Evolutionary conservation across 2,329 filamentous ascomycete species (phyloP), one percentile per base, ranked within the genome.

Genomic region (Trichophyton equinum): DNA sequence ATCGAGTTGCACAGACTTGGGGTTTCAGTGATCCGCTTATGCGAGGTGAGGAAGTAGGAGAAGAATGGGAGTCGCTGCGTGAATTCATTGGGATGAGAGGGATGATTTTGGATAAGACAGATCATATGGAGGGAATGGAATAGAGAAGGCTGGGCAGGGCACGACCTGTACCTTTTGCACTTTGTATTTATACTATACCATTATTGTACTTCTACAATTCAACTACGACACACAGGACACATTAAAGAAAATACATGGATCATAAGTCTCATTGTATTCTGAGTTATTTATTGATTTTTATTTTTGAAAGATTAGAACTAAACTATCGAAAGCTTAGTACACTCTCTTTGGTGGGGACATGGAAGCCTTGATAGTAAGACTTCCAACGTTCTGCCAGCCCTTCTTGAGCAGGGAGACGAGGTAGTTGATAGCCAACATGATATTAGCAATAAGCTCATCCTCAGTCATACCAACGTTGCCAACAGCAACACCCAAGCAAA

Each of bases 351-450:
- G 94, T 71, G 94, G 94, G 79, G 90, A 96, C 94, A 99, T 99
- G 83, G 89, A 89, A 81, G 94, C 94, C 89, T 99, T 99, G 85
- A 99, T 94, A 78, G 91, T 96, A 82, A 99, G 85, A 85, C 88
- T 94, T 78, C 94, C 94, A 75, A 99, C 94, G 86, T 99, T 99
- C 85, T 99, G 94, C 94, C 94, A 99, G 78, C 94, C 94, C 89
- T 99, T 99, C 91, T 99, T 99, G 78, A 99, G 84, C 72, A 99
- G 85, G 68, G 91, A 96, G 78, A 99, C 92, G 69, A 99, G 87
- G 86, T 99, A 99, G 89, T 99, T 99, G 87, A 99, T 97, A 80
- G 92, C 85, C 82, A 99, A 82, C 94, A 99, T 99, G 81, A 97
- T 91, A 88, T 99, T 99, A 76, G 85, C 88, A 71, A 99, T 87